Base-by-base conservation (phyloP, 495 filamentous ascomycete genomes). In the Penicillium flavigenum region DNA sequence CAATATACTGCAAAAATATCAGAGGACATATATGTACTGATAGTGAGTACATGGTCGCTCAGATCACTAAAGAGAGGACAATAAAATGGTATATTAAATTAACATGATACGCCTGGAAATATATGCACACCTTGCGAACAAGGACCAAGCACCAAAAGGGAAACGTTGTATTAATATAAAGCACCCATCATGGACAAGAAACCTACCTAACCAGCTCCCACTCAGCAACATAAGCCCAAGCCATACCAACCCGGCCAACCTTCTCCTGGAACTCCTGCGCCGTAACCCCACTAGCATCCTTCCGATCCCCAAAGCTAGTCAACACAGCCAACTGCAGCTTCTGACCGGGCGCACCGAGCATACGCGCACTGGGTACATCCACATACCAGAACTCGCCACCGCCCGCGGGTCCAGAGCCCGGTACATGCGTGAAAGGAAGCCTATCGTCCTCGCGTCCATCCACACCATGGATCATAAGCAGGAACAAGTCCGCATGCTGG, bases 371-470 rank as follows among this genome's bases (percentile, higher is more conserved):
- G 5, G 74, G 71, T 1, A 96, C 78, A 72, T 96, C 92, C 3
- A 82, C 68, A 80, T 89, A 95, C 83, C 85, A 93, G 66, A 85
- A 81, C 72, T 81, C 58, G 79, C 91, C 72, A 86, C 86, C 64
- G 66, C 86, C 64, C 81, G 81, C 53, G 11, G 75, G 68, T n/a
- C 68, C 71, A 11, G 68, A 62, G 38, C 76, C 76, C 22, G 57
- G 69, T 16, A 74, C 57, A 42, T 74, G 72, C 12, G 63, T 67
- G 51, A 90, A 83, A 0, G 88, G 75, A 0, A 89, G 63, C n/a
- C 82, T 81, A 19, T 92, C 86, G 24, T 86, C 82, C 44, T 81
- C 72, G 20, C 83, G 69, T 3, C 89, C 90, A 61, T 90, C 87
- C 39, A 81, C 49, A 1, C 86, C 89, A 17, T 85, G 75, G 14